Base-by-base conservation (phyloP, 352 stramenopile genomes). In the Phytophthora tentaculata region DNA sequence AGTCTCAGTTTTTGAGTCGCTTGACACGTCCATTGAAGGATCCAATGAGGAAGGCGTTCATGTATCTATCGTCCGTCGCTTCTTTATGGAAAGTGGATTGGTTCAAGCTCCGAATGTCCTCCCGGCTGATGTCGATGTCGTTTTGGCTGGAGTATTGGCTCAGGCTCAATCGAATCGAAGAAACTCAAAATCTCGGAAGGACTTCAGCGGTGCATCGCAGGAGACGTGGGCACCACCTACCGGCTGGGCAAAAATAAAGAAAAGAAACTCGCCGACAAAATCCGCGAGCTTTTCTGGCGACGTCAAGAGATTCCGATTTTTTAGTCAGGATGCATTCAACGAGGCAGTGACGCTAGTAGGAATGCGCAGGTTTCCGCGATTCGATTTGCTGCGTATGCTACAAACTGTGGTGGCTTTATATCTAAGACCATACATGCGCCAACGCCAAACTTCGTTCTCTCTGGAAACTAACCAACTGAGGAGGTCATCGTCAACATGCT, bases 291-390 rank as follows among this genome's bases (percentile, higher is more conserved):
- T 51, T 23, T 16, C 22, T 13, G 57, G 37, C 2, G 79, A 90
- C 17, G 67, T 58, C 20, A 82, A 79, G 49, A 71, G 72, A 17
- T 86, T 80, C 37, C 80, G 86, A 2, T 93, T 86, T 48, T 94
- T 94, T 54, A 82, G 81, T 44, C 73, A 83, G 35, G 80, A 87
- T 52, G 57, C 79, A 16, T 94, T 93, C 59, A 91, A 88, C 28
- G 83, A 94, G 54, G 83, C 84, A 5, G 67, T 91, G 26, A 91
- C 84, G 20, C 63, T 93, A 26, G 69, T 93, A 23, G 76, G 74
- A 0, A 82, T 89, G 55, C 86, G 86, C 39, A 73, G 78, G 20
- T 93, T 84, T 58, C 81, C 86, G 9, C 74, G 86, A 2, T 78
- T 77, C 12, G 81, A 89, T 19, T 45, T 84, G 23, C 77, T 86